These are phyloP conservation scores for Limnanthes douglasii DNA, from an alignment of 345 rosid genomes.

Conservation along the genomic window DNA sequence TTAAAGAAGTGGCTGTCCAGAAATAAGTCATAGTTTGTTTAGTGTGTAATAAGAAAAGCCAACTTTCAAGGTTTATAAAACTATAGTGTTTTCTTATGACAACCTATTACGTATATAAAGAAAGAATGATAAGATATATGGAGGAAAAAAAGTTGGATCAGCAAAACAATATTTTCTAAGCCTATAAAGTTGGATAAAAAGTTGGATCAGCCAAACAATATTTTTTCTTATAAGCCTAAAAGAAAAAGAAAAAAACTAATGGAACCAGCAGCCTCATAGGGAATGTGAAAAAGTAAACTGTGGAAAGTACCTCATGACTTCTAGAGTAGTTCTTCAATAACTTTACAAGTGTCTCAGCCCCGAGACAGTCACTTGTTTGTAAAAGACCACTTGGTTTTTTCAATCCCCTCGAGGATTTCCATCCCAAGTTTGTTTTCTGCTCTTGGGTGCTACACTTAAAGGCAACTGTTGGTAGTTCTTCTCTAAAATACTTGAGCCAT, in stretches of 20 bases:
- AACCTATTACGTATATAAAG: too few relatives aligned
- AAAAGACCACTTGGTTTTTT: slow-evolving; percentile 48
- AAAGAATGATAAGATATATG: too few relatives aligned
- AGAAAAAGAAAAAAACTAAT: too few relatives aligned
- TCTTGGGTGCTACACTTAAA: slow-evolving; percentile 95
- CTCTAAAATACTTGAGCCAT: slow-evolving; percentile 90
- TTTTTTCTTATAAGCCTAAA: too few relatives aligned
- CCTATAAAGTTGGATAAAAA: background rate
- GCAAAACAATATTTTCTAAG: background rate
- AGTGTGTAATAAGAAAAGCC: too few relatives aligned
- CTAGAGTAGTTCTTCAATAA: slow-evolving; percentile 87
- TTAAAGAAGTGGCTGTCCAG: too few relatives aligned
- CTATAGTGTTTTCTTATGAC: too few relatives aligned
- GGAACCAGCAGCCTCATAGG: too few relatives aligned
- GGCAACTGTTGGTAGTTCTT: slow-evolving; percentile 92
- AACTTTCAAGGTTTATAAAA: too few relatives aligned
- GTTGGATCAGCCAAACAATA: slow-evolving; percentile 1
- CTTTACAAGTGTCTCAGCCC: slow-evolving; percentile 88
- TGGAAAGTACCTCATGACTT: slow-evolving; percentile 60
- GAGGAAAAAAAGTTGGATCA: too few relatives aligned
- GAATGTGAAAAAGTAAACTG: too few relatives aligned
- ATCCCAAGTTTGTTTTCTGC: slow-evolving; percentile 84
- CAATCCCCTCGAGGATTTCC: slow-evolving; percentile 65
- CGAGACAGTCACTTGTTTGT: slow-evolving; percentile 97
- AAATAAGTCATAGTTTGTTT: too few relatives aligned